Conservation (phyloP, 2,329 filamentous ascomycete genomes). For the Nemania diffusa region DNA sequence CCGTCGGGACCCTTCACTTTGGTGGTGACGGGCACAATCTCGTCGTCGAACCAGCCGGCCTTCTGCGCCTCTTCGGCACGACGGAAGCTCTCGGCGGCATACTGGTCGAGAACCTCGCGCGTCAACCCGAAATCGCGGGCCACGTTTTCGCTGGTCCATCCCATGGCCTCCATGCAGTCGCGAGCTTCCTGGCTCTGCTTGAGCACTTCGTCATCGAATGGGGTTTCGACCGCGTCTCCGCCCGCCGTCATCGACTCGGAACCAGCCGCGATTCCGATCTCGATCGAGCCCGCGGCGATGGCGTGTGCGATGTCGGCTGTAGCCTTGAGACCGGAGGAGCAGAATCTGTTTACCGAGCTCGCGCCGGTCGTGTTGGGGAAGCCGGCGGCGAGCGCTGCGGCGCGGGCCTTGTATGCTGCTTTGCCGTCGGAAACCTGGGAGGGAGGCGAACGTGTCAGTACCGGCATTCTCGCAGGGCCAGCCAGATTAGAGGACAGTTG, state of each 20-base stretch:
- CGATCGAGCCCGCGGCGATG: slow-evolving; percentile 82
- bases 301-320: slow-evolving; percentile 94
- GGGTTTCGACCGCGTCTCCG: slow-evolving; percentile 74
- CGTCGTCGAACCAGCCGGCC: slow-evolving; percentile 89
- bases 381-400: slow-evolving; percentile 87
- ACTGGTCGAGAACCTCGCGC: slow-evolving; percentile 83
- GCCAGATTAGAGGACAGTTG: not conserved
- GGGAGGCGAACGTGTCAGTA: slow-evolving; percentile 15
- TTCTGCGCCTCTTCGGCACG: slow-evolving; percentile 91
- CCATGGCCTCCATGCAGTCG: slow-evolving; percentile 96
- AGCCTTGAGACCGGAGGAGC: slow-evolving; percentile 94
- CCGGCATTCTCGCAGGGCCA: not conserved
- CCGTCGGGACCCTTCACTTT: slow-evolving; percentile 86
- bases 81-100: slow-evolving; percentile 86
- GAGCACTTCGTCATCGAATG: slow-evolving; percentile 82
- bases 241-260: slow-evolving; percentile 87
- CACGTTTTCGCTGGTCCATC: slow-evolving; percentile 97
- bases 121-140: slow-evolving; percentile 87
- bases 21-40: slow-evolving; percentile 89
- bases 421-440: slow-evolving; percentile 80
- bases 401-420: slow-evolving; percentile 90
- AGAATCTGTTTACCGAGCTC: slow-evolving; percentile 92
- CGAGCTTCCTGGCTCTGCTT: slow-evolving; percentile 76
- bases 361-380: slow-evolving; percentile 90
- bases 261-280: slow-evolving; percentile 86